Percentiles rank a stretch among this genome's conserved stretches.
Evolutionary conservation across 2,329 filamentous ascomycete genomes (phyloP).

Genomic region (Aschersonia sp.): DNA sequence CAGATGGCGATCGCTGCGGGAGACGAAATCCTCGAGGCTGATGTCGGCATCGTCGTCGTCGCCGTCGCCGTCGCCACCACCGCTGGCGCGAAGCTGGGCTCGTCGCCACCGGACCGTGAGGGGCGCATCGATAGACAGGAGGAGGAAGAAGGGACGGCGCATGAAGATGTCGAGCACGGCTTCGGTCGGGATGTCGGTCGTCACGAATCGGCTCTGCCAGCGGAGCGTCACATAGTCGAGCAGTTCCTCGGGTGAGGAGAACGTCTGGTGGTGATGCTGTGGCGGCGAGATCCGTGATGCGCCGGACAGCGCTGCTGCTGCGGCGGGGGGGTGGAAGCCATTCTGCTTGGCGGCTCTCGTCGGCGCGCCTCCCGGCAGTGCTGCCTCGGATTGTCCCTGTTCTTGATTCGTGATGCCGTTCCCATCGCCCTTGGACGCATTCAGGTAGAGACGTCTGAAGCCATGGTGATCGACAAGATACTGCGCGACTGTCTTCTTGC

Average conservation of each 20-base stretch:
- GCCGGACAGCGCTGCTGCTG: too few species aligned
- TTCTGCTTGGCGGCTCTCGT: too few species aligned
- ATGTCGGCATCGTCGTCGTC: conserved; percentile 11
- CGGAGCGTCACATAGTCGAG: conserved; percentile 73
- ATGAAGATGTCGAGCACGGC: conserved; percentile 58
- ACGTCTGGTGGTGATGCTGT: conserved; percentile 18
- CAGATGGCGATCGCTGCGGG: conserved; percentile 55
- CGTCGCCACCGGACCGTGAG: conserved; percentile 72
- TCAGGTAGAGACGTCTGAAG: conserved; percentile 60
- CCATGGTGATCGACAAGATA: conserved; percentile 75
- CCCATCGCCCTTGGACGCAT: background rate
- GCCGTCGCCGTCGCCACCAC: conserved; percentile 25
- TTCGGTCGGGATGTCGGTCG: conserved; percentile 66
- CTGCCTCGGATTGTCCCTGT: too few species aligned
- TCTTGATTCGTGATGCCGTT: too few species aligned
- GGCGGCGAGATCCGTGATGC: conserved; percentile 4
- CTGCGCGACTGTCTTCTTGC: conserved; percentile 78
- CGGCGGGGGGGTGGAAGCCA: too few species aligned
- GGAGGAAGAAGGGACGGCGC: conserved; percentile 79
- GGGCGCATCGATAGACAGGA: conserved; percentile 84
- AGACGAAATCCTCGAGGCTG: conserved; percentile 40
- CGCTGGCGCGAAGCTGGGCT: conserved; percentile 33
- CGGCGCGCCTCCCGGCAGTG: too few species aligned
- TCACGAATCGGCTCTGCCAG: conserved; percentile 79
- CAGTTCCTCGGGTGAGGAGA: conserved; percentile 50